Conservation (phyloP, 805 yeast genomes). For the Wickerhamomyces canadensis region DNA sequence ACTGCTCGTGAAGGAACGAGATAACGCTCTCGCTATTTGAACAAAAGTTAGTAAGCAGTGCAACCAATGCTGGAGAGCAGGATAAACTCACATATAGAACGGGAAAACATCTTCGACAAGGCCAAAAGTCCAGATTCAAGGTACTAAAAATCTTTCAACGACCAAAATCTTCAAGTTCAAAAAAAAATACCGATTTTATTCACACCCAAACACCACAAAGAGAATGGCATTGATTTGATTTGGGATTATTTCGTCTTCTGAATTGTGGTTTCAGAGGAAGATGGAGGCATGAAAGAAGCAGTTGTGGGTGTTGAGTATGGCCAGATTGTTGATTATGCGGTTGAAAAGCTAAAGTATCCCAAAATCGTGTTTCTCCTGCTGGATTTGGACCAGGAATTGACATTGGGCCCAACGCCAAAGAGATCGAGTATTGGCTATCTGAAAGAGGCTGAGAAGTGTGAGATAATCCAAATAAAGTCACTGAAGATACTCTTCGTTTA, state of each 20-base stretch:
- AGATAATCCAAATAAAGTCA: slow-evolving; percentile 3
- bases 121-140: no score
- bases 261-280: no score
- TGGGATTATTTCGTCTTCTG: neutral
- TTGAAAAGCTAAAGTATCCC: neutral
- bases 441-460: neutral
- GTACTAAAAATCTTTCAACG: no score
- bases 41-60: neutral
- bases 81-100: slow-evolving; percentile 6
- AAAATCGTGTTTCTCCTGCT: slow-evolving; percentile 2
- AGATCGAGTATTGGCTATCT: slow-evolving; percentile 14
- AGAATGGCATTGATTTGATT: no score
- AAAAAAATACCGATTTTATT: slow-evolving; percentile 1
- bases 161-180: slow-evolving; percentile 4
- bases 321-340: slow-evolving; percentile 3
- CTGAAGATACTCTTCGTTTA: slow-evolving; percentile 4
- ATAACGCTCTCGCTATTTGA: slow-evolving; percentile 5
- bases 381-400: neutral
- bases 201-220: slow-evolving; percentile 12
- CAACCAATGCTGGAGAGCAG: neutral
- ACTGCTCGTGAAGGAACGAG: slow-evolving; percentile 4
- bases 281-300: slow-evolving; percentile 1
- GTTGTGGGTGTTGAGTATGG: slow-evolving; percentile 1
- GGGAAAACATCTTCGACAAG: slow-evolving; percentile 5
- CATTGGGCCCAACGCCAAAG: neutral